phyloP scores from a whole-genome alignment of 495 filamentous ascomycete genomes.

The Bathelium albidoporum region DNA sequence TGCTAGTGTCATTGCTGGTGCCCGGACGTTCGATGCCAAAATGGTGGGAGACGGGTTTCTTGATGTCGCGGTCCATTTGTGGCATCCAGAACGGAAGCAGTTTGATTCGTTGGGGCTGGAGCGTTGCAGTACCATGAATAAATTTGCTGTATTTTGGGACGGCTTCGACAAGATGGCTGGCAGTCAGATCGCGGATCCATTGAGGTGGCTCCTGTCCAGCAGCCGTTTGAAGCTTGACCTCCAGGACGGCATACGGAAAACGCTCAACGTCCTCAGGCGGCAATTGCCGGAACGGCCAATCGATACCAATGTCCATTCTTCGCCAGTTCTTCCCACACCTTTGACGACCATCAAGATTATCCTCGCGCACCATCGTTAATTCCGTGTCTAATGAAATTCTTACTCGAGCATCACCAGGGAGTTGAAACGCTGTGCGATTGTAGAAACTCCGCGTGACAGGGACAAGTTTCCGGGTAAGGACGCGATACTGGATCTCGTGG shows the following conservation, averaged over 20 bases:
- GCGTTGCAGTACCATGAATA: slow-evolving; percentile 81
- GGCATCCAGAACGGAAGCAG: slow-evolving; percentile 95
- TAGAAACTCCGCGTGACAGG: slow-evolving; percentile 93
- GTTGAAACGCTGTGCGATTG: slow-evolving; percentile 93
- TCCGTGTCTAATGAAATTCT: slow-evolving; percentile 96
- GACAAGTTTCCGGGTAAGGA: slow-evolving; percentile 68
- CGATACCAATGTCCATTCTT: slow-evolving; percentile 94
- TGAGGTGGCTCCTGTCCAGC: slow-evolving; percentile 92
- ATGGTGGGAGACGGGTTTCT: slow-evolving; percentile 72
- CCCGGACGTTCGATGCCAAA: slow-evolving; percentile 81
- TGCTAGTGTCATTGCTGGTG: slow-evolving; percentile 62
- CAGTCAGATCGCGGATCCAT: slow-evolving; percentile 87
- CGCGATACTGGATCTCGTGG: slow-evolving; percentile 83
- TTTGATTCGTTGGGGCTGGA: slow-evolving; percentile 80
- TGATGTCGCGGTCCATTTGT: slow-evolving; percentile 96
- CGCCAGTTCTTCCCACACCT: slow-evolving; percentile 87
- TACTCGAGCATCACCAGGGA: slow-evolving; percentile 91
- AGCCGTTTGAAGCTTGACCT: slow-evolving; percentile 97
- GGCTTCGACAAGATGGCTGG: slow-evolving; percentile 91
- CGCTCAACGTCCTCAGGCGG: slow-evolving; percentile 73
- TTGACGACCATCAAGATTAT: slow-evolving; percentile 74
- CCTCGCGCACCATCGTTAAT: slow-evolving; percentile 86
- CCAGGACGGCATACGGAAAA: slow-evolving; percentile 92
- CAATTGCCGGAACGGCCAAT: slow-evolving; percentile 86
- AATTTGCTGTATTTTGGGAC: slow-evolving; percentile 99